Conservation (phyloP, 805 yeast genomes). For the Aciculoconidium aculeatum region DNA sequence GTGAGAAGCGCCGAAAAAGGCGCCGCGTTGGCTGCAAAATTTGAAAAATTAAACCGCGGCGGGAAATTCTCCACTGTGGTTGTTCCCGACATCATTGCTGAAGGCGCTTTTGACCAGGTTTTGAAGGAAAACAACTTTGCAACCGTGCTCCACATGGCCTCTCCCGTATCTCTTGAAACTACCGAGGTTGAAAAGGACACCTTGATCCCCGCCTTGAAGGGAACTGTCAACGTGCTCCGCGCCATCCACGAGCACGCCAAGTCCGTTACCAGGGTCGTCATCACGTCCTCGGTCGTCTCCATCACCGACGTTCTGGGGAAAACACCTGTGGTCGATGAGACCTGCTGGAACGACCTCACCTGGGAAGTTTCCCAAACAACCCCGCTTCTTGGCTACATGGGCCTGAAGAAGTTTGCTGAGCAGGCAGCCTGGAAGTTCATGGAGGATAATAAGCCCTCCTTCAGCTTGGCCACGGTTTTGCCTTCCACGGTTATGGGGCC, state of each 20-base stretch:
- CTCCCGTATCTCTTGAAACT: too few species aligned
- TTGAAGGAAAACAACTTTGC: constrained; percentile 20
- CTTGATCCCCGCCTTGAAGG: constrained; percentile 26
- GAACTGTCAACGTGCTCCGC: constrained; percentile 21
- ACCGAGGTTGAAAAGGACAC: too few species aligned
- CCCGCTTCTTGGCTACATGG: constrained; percentile 43
- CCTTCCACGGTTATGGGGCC: constrained; percentile 39
- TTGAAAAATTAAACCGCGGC: too few species aligned
- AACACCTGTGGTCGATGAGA: constrained; percentile 30
- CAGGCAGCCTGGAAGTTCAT: too few species aligned
- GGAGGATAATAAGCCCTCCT: too few species aligned
- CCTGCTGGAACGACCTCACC: constrained; percentile 47
- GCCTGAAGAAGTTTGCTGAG: constrained; percentile 60
- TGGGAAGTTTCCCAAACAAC: constrained; percentile 40
- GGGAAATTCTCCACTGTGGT: constrained; percentile 18
- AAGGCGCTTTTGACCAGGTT: constrained; percentile 23
- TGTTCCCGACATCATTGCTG: constrained; percentile 16
- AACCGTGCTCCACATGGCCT: constrained; percentile 20
- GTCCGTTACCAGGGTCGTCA: constrained; percentile 15
- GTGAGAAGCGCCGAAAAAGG: too few species aligned
- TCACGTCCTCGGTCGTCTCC: constrained; percentile 22
- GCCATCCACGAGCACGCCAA: constrained; percentile 15
- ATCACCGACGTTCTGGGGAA: constrained; percentile 15
- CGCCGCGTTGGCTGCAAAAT: too few species aligned
- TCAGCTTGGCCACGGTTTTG: constrained; percentile 38